These are phyloP conservation scores for Fusarium bulbicola DNA, from an alignment of 2,329 filamentous ascomycete species.

Conservation along the genomic window DNA sequence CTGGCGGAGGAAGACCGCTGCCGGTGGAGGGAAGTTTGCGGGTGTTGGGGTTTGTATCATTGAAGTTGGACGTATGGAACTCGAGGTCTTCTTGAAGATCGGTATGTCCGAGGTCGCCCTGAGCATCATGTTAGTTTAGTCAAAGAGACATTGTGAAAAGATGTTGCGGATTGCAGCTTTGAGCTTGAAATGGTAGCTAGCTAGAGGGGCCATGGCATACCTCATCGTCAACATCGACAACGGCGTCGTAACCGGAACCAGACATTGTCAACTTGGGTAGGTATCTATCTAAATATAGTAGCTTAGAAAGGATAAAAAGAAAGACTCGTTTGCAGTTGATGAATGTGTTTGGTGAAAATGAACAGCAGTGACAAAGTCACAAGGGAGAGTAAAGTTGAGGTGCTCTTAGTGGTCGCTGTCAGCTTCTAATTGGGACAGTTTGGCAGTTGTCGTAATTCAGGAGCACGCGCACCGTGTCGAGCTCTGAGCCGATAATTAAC, in stretches of 20 bases:
- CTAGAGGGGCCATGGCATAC: constrained; percentile 55
- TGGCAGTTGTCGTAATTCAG: constrained; percentile 48
- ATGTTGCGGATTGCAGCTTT: neutral
- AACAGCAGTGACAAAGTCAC: constrained; percentile 4
- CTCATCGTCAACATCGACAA: constrained; percentile 97
- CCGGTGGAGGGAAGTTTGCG: constrained; percentile 57
- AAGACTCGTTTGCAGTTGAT: neutral
- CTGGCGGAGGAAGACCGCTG: constrained; percentile 66
- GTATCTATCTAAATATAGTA: neutral
- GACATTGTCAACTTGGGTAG: constrained; percentile 64
- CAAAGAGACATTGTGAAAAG: neutral
- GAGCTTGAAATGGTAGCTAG: constrained; percentile 13
- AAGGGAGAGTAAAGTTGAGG: constrained; percentile 23
- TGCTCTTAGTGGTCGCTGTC: constrained; percentile 21
- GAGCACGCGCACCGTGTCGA: constrained; percentile 37
- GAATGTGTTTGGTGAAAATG: constrained; percentile 2
- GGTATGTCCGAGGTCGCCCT: constrained; percentile 98
- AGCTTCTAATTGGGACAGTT: constrained; percentile 42
- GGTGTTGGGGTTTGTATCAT: constrained; percentile 62
- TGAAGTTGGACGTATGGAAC: constrained; percentile 94
- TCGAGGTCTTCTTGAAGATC: constrained; percentile 99
- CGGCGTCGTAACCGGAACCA: constrained; percentile 93
- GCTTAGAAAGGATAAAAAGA: neutral
- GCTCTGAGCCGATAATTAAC: constrained; percentile 35
- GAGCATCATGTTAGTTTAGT: constrained; percentile 23